Percentiles rank a stretch among this genome's conserved stretches.
phyloP scores from a whole-genome alignment of 345 rosid genomes.

The Streptanthus diversifolius region DNA sequence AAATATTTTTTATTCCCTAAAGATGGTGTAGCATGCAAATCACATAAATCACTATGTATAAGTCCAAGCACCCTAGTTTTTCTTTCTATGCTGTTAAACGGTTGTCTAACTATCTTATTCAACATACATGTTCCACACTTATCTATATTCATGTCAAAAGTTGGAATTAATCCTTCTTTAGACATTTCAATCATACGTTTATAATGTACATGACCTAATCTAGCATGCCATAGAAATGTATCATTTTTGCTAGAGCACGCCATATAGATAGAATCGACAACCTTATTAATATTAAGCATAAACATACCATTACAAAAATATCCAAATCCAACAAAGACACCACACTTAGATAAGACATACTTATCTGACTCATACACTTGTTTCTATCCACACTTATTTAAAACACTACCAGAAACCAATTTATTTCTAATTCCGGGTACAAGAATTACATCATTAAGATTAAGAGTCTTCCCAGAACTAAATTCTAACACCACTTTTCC shows the following conservation, averaged over 20 bases:
- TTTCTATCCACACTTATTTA: not conserved
- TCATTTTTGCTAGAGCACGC: not conserved
- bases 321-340: slow-evolving; percentile 16
- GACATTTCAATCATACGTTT: not conserved
- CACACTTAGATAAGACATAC: not conserved
- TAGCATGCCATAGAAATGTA: not conserved
- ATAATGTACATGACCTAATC: not conserved
- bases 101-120: not conserved
- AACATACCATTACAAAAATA: not conserved
- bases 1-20: no score
- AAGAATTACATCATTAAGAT: not conserved
- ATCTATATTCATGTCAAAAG: not conserved
- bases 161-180: not conserved
- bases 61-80: no score
- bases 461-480: not conserved
- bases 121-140: not conserved
- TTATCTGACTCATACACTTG: slow-evolving; percentile 12
- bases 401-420: not conserved
- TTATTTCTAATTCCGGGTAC: not conserved
- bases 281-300: no score
- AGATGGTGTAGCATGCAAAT: no score
- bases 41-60: no score
- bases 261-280: not conserved
- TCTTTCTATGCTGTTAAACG: not conserved
- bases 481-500: slow-evolving; percentile 1